phyloP scores from a whole-genome alignment of 2,329 filamentous ascomycete genomes.

The Ophidiomyces ophidiicola region DNA sequence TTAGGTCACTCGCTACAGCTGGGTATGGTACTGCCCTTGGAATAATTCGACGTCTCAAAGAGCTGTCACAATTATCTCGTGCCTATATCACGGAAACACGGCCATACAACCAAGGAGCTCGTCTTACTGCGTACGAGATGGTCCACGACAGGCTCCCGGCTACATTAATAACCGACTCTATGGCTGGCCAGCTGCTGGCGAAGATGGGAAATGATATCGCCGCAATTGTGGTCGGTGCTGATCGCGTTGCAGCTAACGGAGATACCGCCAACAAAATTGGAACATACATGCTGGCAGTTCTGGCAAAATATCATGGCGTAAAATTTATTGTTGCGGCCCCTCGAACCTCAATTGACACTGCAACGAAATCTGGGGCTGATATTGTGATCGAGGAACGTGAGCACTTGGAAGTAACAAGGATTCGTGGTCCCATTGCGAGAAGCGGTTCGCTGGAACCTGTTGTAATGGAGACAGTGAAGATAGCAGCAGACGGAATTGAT shows the following conservation, averaged over 20 bases:
- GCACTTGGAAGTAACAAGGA: slow-evolving; percentile 66
- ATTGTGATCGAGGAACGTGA: slow-evolving; percentile 89
- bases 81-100: slow-evolving; percentile 95
- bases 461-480: slow-evolving; percentile 55
- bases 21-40: slow-evolving; percentile 95
- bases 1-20: slow-evolving; percentile 77
- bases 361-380: slow-evolving; percentile 60
- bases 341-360: slow-evolving; percentile 81
- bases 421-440: slow-evolving; percentile 61
- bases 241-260: slow-evolving; percentile 88
- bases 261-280: slow-evolving; percentile 99
- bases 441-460: slow-evolving; percentile 43
- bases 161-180: slow-evolving; percentile 88
- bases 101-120: slow-evolving; percentile 94
- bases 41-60: slow-evolving; percentile 73
- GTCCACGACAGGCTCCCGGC: slow-evolving; percentile 84
- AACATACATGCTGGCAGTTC: slow-evolving; percentile 83
- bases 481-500: slow-evolving; percentile 60
- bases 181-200: slow-evolving; percentile 76
- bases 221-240: slow-evolving; percentile 86
- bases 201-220: slow-evolving; percentile 52
- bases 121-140: slow-evolving; percentile 92
- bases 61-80: slow-evolving; percentile 54
- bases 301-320: slow-evolving; percentile 74
- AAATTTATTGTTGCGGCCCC: slow-evolving; percentile 94